phyloP scores from a whole-genome alignment of 2,329 filamentous ascomycete genomes.

The Pezicula radicicola region DNA sequence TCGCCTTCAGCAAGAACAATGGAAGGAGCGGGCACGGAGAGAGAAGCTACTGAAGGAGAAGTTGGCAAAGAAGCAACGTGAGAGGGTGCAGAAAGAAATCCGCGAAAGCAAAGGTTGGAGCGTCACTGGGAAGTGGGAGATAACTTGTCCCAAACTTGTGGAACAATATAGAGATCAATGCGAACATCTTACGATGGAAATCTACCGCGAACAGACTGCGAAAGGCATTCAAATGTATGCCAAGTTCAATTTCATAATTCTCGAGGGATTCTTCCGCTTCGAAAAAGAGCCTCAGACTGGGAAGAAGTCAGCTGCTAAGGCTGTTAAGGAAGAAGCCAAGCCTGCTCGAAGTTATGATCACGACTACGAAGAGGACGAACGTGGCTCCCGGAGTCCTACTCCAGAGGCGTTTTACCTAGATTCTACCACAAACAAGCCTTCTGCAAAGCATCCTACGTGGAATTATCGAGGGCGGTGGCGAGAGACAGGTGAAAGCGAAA shows the following conservation, averaged over 20 bases:
- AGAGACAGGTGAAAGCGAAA: slow-evolving; percentile 4
- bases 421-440: not conserved
- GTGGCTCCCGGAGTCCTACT: slow-evolving; percentile 1
- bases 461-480: slow-evolving; percentile 7
- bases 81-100: slow-evolving; percentile 7
- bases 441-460: slow-evolving; percentile 4
- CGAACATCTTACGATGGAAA: not conserved
- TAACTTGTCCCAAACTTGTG: slow-evolving; percentile 8
- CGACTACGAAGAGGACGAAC: not conserved
- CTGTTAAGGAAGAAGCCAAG: not conserved
- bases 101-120: slow-evolving; percentile 15
- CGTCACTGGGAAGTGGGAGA: slow-evolving; percentile 9
- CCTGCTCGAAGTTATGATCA: not conserved
- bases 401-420: slow-evolving; percentile 10
- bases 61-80: slow-evolving; percentile 16
- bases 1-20: not conserved
- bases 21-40: not conserved
- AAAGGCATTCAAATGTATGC: slow-evolving; percentile 11
- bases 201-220: slow-evolving; percentile 1
- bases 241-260: slow-evolving; percentile 9
- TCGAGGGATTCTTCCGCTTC: slow-evolving; percentile 9
- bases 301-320: not conserved
- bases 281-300: slow-evolving; percentile 4
- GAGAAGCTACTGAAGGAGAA: slow-evolving; percentile 6
- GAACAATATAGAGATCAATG: not conserved